Evolutionary conservation across 345 rosid genomes (phyloP).

Genomic region (Kernera saxatilis): DNA sequence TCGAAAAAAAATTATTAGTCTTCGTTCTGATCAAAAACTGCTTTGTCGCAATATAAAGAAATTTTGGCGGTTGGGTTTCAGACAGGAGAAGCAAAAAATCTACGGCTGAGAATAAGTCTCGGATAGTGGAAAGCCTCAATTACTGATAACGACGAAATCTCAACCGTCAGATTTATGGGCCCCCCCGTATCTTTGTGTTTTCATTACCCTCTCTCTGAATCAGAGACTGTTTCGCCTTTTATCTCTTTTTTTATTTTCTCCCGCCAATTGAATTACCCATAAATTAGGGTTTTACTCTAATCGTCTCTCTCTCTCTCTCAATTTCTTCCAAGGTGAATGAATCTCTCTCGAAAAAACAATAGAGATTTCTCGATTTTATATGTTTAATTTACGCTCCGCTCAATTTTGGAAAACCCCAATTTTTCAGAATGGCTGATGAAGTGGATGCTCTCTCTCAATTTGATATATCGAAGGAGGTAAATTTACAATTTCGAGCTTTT

Average conservation of each 20-base stretch:
- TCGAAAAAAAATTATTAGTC: background rate
- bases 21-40: slow-evolving; percentile 16
- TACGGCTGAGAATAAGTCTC: slow-evolving; percentile 19
- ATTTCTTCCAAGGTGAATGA: background rate
- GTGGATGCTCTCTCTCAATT: slow-evolving; percentile 49
- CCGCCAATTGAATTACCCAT: background rate
- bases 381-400: background rate
- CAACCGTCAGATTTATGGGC: slow-evolving; percentile 23
- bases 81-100: slow-evolving; percentile 9
- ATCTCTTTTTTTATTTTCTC: background rate
- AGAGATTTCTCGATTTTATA: background rate
- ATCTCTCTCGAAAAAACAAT: background rate
- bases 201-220: background rate
- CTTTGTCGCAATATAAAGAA: background rate
- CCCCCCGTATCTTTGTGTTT: background rate
- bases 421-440: slow-evolving; percentile 45
- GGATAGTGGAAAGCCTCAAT: background rate
- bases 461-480: slow-evolving; percentile 67
- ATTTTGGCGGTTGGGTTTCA: slow-evolving; percentile 38
- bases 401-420: background rate
- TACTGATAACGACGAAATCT: slow-evolving; percentile 1
- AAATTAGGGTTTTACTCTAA: slow-evolving; percentile 15
- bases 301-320: background rate
- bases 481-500: background rate
- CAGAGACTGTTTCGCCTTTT: background rate